Percentiles rank a stretch among this genome's conserved stretches.
These are phyloP conservation scores for Colletotrichum tropicale DNA, from an alignment of 2,329 filamentous ascomycete genomes.

Conservation along the genomic window DNA sequence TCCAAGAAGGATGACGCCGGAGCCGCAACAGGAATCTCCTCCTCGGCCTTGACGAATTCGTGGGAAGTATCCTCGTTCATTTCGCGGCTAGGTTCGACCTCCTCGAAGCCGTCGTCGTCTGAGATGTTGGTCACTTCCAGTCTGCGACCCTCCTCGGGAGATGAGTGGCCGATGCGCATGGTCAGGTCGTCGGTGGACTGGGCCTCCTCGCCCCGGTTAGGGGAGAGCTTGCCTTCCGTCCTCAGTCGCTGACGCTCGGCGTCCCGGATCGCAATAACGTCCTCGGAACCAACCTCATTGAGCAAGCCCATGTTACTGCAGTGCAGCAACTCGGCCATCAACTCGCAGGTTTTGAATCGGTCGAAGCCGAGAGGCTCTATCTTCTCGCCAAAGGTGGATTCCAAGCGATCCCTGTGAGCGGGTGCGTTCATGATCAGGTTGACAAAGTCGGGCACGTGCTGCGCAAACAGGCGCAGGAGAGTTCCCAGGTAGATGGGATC, in stretches of 20 bases:
- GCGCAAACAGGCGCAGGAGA: conserved; percentile 85
- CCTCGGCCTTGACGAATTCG: conserved; percentile 67
- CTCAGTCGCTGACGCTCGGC: conserved; percentile 80
- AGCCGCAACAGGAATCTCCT: conserved; percentile 45
- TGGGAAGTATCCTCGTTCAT: conserved; percentile 76
- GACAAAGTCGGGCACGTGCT: conserved; percentile 95
- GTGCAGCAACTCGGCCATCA: conserved; percentile 97
- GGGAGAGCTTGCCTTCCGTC: conserved; percentile 71
- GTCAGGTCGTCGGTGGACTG: conserved; percentile 66
- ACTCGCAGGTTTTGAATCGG: conserved; percentile 96
- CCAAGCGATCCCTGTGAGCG: conserved; percentile 74
- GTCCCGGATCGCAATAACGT: conserved; percentile 81
- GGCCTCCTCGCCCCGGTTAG: conserved; percentile 39
- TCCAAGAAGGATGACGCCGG: conserved; percentile 33
- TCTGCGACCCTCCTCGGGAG: conserved; percentile 67
- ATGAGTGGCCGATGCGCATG: conserved; percentile 57
- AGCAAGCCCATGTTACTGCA: conserved; percentile 98
- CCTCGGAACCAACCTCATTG: conserved; percentile 89
- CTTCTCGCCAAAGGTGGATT: conserved; percentile 86
- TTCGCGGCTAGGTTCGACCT: conserved; percentile 74
- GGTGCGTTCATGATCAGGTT: conserved; percentile 80
- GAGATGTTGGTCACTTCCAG: conserved; percentile 81
- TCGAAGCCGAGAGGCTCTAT: conserved; percentile 97
- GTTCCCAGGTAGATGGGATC: conserved; percentile 97
- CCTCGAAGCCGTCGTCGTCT: conserved; percentile 93